Conservation (phyloP, 495 filamentous ascomycete genomes). For the Friedmanniomyces endolithicus region DNA sequence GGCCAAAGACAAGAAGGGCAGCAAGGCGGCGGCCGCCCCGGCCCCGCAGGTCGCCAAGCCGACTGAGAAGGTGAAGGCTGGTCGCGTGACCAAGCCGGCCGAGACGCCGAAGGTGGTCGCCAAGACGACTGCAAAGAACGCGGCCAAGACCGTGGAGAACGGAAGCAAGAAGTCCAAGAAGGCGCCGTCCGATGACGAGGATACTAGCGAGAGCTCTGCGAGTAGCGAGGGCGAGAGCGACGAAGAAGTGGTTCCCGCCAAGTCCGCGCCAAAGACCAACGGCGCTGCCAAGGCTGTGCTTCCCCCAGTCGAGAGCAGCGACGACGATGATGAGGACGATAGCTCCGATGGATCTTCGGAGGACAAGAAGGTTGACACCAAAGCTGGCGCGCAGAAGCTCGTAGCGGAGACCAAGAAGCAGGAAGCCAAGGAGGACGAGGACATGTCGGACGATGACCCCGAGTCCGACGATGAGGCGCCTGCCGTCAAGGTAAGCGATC, state of each 20-base stretch:
- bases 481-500: neutral
- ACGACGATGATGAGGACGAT: conserved; percentile 28
- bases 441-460: conserved; percentile 11
- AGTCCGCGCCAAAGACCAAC: conserved; percentile 14
- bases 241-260: conserved; percentile 24
- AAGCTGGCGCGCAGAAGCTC: conserved; percentile 1
- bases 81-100: conserved; percentile 34
- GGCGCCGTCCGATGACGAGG: conserved; percentile 24
- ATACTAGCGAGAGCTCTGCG: conserved; percentile 20
- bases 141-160: conserved; percentile 30
- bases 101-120: conserved; percentile 32
- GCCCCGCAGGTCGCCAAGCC: conserved; percentile 3
- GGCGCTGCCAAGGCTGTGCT: conserved; percentile 7
- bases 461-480: neutral
- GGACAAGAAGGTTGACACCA: conserved; percentile 9
- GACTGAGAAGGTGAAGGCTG: conserved; percentile 33
- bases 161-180: conserved; percentile 29
- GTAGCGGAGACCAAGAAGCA: neutral
- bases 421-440: neutral
- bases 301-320: conserved; percentile 1
- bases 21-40: conserved; percentile 32
- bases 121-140: conserved; percentile 24
- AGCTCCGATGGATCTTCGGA: conserved; percentile 10
- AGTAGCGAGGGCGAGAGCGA: conserved; percentile 28
- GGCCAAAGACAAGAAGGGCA: conserved; percentile 37